Percentiles rank a stretch among this genome's conserved stretches.
phyloP scores from a whole-genome alignment of 768 basidiomycete genomes.

The Hygrophoropsis aurantiaca region DNA sequence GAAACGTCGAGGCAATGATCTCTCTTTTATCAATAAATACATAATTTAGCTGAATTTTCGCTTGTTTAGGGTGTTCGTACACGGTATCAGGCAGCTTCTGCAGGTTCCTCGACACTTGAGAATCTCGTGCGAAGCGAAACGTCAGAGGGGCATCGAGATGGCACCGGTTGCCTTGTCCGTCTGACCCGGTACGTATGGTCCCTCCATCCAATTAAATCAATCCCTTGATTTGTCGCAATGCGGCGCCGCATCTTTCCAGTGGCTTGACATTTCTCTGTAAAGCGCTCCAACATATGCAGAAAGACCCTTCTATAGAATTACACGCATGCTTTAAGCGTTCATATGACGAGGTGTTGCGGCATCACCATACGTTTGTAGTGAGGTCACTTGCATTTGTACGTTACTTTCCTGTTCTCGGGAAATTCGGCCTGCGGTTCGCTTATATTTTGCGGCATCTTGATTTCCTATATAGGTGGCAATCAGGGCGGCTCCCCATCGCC shows the following conservation, averaged over 20 bases:
- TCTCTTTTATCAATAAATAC: conserved; percentile 12
- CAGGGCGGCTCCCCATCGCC: conserved; percentile 60
- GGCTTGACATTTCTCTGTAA: conserved; percentile 68
- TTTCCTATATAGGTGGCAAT: conserved; percentile 48
- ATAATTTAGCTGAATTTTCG: conserved; percentile 8
- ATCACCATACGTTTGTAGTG: conserved; percentile 67
- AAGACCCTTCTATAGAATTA: conserved; percentile 50
- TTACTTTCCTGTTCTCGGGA: conserved; percentile 6
- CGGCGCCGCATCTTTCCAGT: conserved; percentile 31
- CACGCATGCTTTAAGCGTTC: conserved; percentile 69
- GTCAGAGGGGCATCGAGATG: conserved; percentile 42
- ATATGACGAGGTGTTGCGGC: conserved; percentile 65
- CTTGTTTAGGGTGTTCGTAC: conserved; percentile 61
- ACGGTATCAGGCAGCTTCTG: conserved; percentile 44
- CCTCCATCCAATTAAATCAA: conserved; percentile 8
- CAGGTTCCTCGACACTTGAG: conserved; percentile 58
- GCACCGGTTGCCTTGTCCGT: conserved; percentile 62
- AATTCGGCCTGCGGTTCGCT: background rate
- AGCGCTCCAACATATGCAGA: conserved; percentile 66
- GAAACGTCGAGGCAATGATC: conserved; percentile 58
- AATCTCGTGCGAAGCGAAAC: conserved; percentile 54
- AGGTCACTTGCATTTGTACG: conserved; percentile 45
- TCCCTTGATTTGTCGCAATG: conserved; percentile 1
- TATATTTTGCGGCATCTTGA: background rate
- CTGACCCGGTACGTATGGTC: conserved; percentile 55